These are phyloP conservation scores for Solanum appendiculatum DNA, from an alignment of 257 asterid species.

Conservation along the genomic window DNA sequence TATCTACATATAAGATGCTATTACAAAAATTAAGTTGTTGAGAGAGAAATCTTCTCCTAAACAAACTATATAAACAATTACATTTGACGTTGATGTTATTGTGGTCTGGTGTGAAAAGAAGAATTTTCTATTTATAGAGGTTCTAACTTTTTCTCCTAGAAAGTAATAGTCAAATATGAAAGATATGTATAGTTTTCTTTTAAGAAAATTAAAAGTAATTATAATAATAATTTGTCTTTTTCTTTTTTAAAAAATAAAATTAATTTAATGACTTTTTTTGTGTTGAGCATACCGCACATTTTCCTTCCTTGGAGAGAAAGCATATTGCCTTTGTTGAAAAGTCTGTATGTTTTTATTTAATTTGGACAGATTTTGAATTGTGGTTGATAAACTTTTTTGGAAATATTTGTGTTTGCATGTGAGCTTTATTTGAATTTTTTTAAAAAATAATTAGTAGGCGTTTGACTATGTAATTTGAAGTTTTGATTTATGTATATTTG, in stretches of 20 bases:
- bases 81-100: too few relatives aligned
- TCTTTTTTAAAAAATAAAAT: too few relatives aligned
- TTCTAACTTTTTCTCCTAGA: too few relatives aligned
- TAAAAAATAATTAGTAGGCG: too few relatives aligned
- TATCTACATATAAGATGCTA: background rate
- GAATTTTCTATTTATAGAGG: background rate
- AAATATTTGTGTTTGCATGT: background rate
- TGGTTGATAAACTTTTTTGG: background rate
- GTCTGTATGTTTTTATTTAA: background rate
- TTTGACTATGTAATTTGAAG: too few relatives aligned
- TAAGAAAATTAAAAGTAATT: background rate
- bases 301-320: background rate
- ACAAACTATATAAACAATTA: too few relatives aligned
- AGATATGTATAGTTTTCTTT: too few relatives aligned
- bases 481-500: too few relatives aligned
- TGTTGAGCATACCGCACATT: background rate
- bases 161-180: too few relatives aligned
- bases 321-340: background rate
- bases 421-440: background rate
- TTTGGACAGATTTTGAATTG: background rate
- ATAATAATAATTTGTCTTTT: background rate
- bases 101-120: background rate
- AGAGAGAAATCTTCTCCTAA: too few relatives aligned
- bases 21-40: background rate
- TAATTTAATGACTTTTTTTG: background rate